phyloP scores from a whole-genome alignment of 2,329 filamentous ascomycete genomes.

The Fusarium drepaniforme region DNA sequence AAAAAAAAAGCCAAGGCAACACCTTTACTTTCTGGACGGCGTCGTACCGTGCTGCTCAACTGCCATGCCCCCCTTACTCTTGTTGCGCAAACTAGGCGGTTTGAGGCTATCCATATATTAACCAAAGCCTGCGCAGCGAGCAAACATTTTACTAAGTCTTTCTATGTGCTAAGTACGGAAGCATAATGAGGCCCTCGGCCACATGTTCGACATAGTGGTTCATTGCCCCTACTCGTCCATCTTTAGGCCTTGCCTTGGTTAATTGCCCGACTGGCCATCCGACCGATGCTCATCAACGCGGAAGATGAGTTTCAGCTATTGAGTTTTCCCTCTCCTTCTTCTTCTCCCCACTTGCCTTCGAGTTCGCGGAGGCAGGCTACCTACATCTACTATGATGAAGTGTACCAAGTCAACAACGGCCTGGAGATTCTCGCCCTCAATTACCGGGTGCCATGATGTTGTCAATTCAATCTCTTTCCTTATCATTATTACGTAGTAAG shows the following conservation, averaged over 20 bases:
- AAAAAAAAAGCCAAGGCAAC: too few species aligned
- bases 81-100: neutral
- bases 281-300: neutral
- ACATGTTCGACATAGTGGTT: neutral
- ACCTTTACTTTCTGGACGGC: neutral
- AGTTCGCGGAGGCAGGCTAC: neutral
- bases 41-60: neutral
- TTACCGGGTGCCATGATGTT: neutral
- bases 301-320: neutral
- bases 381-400: neutral
- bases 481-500: neutral
- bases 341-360: neutral
- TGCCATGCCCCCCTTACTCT: neutral
- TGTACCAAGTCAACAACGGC: neutral
- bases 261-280: neutral
- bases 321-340: neutral
- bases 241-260: neutral
- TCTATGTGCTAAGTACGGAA: neutral
- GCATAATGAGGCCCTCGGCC: neutral
- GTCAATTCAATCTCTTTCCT: neutral
- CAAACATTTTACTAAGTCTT: neutral
- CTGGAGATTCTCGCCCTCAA: neutral
- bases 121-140: neutral
- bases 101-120: neutral
- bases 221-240: neutral